Evolutionary conservation across 345 rosid genomes (phyloP).

Genomic region (Lenwebbia sp.): DNA sequence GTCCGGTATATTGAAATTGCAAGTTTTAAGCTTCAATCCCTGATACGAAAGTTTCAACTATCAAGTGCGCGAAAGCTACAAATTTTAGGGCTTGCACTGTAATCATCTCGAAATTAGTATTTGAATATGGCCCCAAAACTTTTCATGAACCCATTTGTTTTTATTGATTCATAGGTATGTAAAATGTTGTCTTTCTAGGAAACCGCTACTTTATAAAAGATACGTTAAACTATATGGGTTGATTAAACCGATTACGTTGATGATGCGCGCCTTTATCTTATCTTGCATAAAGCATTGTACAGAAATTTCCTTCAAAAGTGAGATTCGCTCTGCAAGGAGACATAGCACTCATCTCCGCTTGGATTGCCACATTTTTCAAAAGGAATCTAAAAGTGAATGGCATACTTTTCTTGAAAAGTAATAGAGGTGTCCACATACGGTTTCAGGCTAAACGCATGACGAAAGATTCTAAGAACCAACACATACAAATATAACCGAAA

Average conservation of each 20-base stretch:
- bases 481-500: not conserved
- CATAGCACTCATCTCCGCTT: not conserved
- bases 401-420: not conserved
- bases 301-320: not conserved
- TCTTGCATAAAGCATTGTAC: not conserved
- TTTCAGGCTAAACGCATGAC: not conserved
- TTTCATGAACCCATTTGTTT: not conserved
- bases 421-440: not conserved
- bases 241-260: not conserved
- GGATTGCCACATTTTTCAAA: not conserved
- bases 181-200: not conserved
- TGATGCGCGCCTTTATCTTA: not conserved
- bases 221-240: not conserved
- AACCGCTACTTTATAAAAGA: not conserved
- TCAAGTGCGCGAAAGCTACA: accelerated
- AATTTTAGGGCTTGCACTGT: not conserved
- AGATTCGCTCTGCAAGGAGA: not conserved
- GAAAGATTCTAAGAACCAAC: not conserved
- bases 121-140: not conserved
- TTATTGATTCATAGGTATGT: not conserved
- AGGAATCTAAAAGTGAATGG: not conserved
- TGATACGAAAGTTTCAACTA: not conserved
- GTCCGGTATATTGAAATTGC: not conserved
- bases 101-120: not conserved
- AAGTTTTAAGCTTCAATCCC: not conserved